A percentile compares a stretch with the other conserved stretches of the same genome.
Evolutionary conservation across 2,329 filamentous ascomycete species (phyloP).

Genomic region (Colletotrichum higginsianum): DNA sequence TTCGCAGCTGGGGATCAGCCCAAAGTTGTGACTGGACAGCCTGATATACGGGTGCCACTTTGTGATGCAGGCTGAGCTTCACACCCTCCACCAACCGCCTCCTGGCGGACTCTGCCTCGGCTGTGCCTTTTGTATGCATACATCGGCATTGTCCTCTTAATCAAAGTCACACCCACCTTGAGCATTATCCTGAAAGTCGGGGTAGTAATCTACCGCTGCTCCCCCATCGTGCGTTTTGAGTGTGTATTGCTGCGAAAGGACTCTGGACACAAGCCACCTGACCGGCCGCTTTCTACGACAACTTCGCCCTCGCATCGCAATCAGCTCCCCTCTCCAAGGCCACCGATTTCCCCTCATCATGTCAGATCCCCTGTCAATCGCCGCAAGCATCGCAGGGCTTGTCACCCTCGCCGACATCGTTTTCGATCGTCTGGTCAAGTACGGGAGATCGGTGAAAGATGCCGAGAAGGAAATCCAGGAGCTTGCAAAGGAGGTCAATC

Average conservation of each 20-base stretch:
- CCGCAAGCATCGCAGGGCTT: conserved; percentile 20
- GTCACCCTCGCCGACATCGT: conserved; percentile 19
- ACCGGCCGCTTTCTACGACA: background rate
- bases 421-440: conserved; percentile 7
- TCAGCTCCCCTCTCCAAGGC: background rate
- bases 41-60: background rate
- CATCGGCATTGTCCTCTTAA: background rate
- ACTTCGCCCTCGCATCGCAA: background rate
- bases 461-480: background rate
- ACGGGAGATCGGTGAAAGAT: background rate
- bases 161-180: background rate
- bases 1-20: too few species aligned
- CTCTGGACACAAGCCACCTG: too few species aligned
- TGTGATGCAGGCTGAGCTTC: background rate
- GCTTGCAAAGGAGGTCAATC: background rate
- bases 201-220: too few species aligned
- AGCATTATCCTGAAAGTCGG: too few species aligned
- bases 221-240: too few species aligned
- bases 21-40: background rate
- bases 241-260: background rate
- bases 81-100: background rate
- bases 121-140: background rate
- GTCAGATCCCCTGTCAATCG: conserved; percentile 17
- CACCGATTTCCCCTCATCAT: background rate
- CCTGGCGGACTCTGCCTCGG: background rate